Base-by-base conservation (phyloP, 1,139 yeast genomes). In the Geotrichum restrictum region DNA sequence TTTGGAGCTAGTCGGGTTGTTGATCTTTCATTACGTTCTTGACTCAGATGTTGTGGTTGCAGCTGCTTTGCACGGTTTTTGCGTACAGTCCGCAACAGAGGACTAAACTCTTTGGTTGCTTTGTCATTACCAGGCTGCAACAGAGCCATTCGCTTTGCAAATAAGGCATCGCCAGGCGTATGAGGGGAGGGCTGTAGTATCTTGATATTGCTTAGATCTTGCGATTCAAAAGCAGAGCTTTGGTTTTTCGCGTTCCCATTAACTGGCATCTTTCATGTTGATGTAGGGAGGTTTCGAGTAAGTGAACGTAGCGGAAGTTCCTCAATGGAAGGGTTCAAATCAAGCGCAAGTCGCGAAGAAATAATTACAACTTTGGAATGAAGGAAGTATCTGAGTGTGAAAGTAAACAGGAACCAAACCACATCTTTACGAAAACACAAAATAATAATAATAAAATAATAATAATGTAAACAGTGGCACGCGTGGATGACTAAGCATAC, bases 81-180 rank as follows among this genome's bases (percentile, higher is more conserved):
- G 33, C 44, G 56, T 38, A 56, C 57, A 2, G 62, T 60, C 29
- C 57, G 54, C 36, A 60, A 45, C 42, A 60, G 48, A 2, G 62
- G 62, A 16, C 60, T 53, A 52, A 60, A 60, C 48, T 60, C 62
- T 46, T 11, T 47, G 48, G 39, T 21, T 14, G 39, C 19, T 39
- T 32, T 46, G 13, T 19, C 47, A 13, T 43, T 32, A 1, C 45
- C 45, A 14, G 39, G 39, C 24, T 43, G 36, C 7, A 38, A 8
- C 1, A 43, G 27, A 8, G 47, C 47, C 38, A 43, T 43, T 13
- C 47, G 47, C 29, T 43, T 43, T 8, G 38, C 22, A 27, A 43
- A 43, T 2, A 43, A 27, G 11, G 47, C 47, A 18, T 43, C 39
- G 37, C 47, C 47, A 4, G 47, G 47, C 5, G 47, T 43, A 29